A percentile compares a stretch with the other conserved stretches of the same genome.
Evolutionary conservation across 1,284 basidiomycete genomes (phyloP).

Genomic region (Thecaphora thlaspeos): DNA sequence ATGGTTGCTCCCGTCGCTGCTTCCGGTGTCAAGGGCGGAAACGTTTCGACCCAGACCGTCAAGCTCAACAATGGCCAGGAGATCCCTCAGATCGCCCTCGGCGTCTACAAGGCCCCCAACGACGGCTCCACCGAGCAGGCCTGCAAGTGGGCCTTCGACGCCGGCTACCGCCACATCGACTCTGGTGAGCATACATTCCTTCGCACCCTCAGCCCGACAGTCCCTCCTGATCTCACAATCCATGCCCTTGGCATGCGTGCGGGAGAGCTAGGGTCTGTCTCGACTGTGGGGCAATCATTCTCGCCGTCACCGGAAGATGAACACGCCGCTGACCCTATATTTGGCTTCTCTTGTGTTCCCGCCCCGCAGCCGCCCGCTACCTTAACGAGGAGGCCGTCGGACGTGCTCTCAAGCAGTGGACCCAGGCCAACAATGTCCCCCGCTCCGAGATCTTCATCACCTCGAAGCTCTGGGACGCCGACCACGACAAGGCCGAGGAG

Average conservation of each 20-base stretch:
- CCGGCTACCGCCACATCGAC: conserved; percentile 56
- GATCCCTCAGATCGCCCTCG: conserved; percentile 54
- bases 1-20: conserved; percentile 36
- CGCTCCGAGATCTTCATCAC: conserved; percentile 58
- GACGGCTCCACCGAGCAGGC: conserved; percentile 55
- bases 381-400: conserved; percentile 58
- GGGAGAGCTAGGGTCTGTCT: too few relatives aligned
- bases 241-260: too few relatives aligned
- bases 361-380: conserved; percentile 44
- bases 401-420: conserved; percentile 53
- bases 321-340: neutral
- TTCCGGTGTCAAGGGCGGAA: conserved; percentile 29
- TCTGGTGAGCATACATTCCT: conserved; percentile 41
- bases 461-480: conserved; percentile 56
- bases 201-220: too few relatives aligned
- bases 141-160: conserved; percentile 56
- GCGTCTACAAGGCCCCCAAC: conserved; percentile 57
- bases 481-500: conserved; percentile 51
- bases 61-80: conserved; percentile 52
- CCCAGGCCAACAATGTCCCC: conserved; percentile 43
- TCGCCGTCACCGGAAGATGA: too few relatives aligned
- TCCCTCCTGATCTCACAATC: too few relatives aligned
- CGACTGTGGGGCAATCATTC: too few relatives aligned
- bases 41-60: conserved; percentile 52
- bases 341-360: neutral